Conservation (phyloP, 1,284 basidiomycete species). For the Melampsora larici-populina region DNA sequence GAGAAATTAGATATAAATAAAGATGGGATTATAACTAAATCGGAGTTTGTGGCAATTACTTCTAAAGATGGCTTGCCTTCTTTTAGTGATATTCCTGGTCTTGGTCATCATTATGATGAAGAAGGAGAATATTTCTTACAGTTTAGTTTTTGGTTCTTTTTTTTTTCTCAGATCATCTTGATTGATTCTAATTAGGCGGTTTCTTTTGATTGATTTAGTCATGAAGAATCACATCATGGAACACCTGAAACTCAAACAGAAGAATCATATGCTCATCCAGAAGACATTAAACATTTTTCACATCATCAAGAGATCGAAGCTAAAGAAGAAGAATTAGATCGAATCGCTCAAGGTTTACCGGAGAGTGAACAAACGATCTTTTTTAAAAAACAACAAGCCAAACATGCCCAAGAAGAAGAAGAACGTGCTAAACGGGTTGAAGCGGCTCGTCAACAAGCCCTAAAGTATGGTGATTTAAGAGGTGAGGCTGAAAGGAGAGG, state of each 20-base stretch:
- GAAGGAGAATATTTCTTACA: constrained; percentile 58
- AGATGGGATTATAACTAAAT: constrained; percentile 72
- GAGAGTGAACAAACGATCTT: constrained; percentile 53
- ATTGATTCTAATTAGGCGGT: neutral
- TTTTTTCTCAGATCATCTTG: neutral
- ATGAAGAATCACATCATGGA: constrained; percentile 76
- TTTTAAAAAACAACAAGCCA: constrained; percentile 48
- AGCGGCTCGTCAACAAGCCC: constrained; percentile 53
- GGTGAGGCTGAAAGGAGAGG: constrained; percentile 61
- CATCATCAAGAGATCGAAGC: constrained; percentile 83
- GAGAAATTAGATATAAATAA: constrained; percentile 69
- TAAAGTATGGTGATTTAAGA: constrained; percentile 56
- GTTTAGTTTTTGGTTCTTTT: constrained; percentile 8
- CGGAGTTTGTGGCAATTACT: constrained; percentile 77
- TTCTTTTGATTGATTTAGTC: constrained; percentile 4
- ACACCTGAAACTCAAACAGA: constrained; percentile 97
- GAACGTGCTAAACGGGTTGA: constrained; percentile 38
- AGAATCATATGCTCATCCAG: constrained; percentile 86
- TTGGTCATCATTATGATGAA: constrained; percentile 92
- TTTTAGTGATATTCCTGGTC: constrained; percentile 64
- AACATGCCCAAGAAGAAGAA: constrained; percentile 56
- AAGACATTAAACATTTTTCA: constrained; percentile 78
- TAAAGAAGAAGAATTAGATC: constrained; percentile 77
- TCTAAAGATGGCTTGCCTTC: constrained; percentile 71
- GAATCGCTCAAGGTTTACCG: constrained; percentile 70